phyloP scores from a whole-genome alignment of 2,329 filamentous ascomycete species.

The Rhinocladiella mackenziei region DNA sequence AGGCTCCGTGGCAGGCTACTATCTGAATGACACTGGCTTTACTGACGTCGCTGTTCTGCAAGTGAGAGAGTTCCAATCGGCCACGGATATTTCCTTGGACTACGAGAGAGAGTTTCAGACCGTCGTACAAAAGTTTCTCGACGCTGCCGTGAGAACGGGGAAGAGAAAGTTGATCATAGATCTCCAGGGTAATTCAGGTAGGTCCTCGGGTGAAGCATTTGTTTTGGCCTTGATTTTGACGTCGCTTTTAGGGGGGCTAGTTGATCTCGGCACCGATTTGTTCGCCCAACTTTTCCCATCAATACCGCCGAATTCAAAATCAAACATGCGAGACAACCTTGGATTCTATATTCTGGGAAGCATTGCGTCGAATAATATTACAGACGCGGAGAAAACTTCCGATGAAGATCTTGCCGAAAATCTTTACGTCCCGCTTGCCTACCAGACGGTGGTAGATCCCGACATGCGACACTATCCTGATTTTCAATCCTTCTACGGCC shows the following conservation, averaged over 20 bases:
- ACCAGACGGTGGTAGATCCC: conserved; percentile 33
- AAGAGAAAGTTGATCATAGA: conserved; percentile 65
- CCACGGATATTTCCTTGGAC: conserved; percentile 9
- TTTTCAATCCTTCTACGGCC: conserved; percentile 44
- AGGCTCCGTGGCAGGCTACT: conserved; percentile 45
- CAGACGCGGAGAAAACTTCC: conserved; percentile 15
- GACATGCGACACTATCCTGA: conserved; percentile 36
- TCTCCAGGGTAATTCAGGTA: conserved; percentile 55
- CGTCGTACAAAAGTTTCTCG: conserved; percentile 41
- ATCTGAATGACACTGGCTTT: conserved; percentile 39
- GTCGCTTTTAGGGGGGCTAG: conserved; percentile 47
- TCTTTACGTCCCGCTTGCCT: conserved; percentile 32
- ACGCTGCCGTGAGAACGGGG: conserved; percentile 42
- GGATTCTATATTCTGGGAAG: conserved; percentile 37
- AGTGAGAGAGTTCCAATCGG: conserved; percentile 39
- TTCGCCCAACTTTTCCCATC: conserved; percentile 55
- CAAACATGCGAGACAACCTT: conserved; percentile 46
- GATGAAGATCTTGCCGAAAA: conserved; percentile 27
- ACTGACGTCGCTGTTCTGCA: conserved; percentile 47
- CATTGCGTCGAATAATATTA: conserved; percentile 23
- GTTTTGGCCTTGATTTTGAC: background rate
- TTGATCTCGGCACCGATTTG: conserved; percentile 46
- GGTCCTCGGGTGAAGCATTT: background rate
- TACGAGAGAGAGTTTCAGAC: conserved; percentile 23
- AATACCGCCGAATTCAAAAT: conserved; percentile 43